Conservation (phyloP, 495 filamentous ascomycete genomes). For the Talaromyces proteolyticus region DNA sequence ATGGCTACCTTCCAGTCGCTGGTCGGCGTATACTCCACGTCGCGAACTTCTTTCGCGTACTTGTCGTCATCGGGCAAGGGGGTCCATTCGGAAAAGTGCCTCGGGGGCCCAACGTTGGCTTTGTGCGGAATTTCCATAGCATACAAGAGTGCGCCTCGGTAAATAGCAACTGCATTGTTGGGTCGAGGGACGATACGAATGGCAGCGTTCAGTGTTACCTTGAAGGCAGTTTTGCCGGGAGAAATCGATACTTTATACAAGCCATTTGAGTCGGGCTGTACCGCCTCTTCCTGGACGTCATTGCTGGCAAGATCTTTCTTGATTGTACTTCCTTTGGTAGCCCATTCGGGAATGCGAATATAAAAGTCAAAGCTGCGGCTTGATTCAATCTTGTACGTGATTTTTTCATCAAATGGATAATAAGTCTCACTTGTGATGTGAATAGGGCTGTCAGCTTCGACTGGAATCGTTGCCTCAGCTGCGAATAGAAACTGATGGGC, state of each 20-base stretch:
- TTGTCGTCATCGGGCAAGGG: constrained; percentile 1
- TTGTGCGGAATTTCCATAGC: constrained; percentile 38
- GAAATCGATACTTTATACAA: not conserved
- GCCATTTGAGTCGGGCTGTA: not conserved
- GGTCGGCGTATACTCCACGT: constrained; percentile 12
- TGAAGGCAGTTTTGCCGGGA: constrained; percentile 15
- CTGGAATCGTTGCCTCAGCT: constrained; percentile 2
- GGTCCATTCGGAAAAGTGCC: constrained; percentile 5
- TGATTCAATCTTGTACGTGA: constrained; percentile 42
- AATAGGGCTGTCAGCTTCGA: not conserved
- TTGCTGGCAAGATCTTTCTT: constrained; percentile 11
- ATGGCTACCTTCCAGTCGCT: constrained; percentile 9
- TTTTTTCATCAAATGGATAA: constrained; percentile 46
- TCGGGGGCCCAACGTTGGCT: constrained; percentile 11
- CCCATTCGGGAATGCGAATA: constrained; percentile 45
- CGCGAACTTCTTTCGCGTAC: constrained; percentile 1
- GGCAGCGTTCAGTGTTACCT: constrained; percentile 15
- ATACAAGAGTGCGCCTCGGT: constrained; percentile 50
- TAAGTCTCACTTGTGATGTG: constrained; percentile 31
- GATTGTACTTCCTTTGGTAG: constrained; percentile 13
- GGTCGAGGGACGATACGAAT: constrained; percentile 28
- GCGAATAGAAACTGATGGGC: constrained; percentile 5
- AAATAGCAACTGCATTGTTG: constrained; percentile 49
- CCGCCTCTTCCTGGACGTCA: constrained; percentile 7
- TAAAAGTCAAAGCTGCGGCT: constrained; percentile 35